These are phyloP conservation scores for Podospora conica DNA, from an alignment of 495 filamentous ascomycete genomes.

Conservation along the genomic window DNA sequence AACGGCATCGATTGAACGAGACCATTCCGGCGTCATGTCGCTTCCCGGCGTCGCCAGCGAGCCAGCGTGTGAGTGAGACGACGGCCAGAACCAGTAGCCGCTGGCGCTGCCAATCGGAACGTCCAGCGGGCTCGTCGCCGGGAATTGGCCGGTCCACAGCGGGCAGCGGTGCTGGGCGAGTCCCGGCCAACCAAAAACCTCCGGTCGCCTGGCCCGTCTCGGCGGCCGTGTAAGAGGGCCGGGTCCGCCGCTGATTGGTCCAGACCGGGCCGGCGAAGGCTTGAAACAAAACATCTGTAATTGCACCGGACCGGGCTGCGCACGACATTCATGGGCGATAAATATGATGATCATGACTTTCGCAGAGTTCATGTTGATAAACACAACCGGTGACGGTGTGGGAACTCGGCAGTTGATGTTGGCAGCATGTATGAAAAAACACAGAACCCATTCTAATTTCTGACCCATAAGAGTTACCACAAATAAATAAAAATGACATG, in stretches of 20 bases:
- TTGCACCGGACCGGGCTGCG: not conserved
- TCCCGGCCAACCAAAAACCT: constrained; percentile 9
- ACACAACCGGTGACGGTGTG: too few relatives aligned
- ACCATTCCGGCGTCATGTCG: not conserved
- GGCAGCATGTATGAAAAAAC: too few relatives aligned
- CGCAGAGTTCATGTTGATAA: too few relatives aligned
- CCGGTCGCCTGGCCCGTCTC: constrained; percentile 25
- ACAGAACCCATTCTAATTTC: too few relatives aligned
- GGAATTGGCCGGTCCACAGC: constrained; percentile 6
- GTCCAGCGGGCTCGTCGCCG: not conserved
- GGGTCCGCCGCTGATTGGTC: not conserved
- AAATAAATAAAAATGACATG: too few relatives aligned
- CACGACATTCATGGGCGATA: not conserved
- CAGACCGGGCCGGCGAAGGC: not conserved
- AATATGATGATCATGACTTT: too few relatives aligned
- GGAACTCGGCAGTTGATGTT: too few relatives aligned
- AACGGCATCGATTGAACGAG: constrained; percentile 8
- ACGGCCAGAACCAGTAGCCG: constrained; percentile 14
- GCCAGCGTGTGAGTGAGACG: constrained; percentile 12
- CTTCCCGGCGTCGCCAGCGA: too few relatives aligned
- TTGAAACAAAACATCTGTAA: constrained; percentile 1
- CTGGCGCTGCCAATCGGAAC: constrained; percentile 15
- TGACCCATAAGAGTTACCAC: too few relatives aligned
- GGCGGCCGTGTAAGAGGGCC: not conserved
- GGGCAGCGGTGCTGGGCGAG: not conserved